These are phyloP conservation scores for Boletus subparvulus DNA, from an alignment of 768 basidiomycete genomes.

Conservation along the genomic window DNA sequence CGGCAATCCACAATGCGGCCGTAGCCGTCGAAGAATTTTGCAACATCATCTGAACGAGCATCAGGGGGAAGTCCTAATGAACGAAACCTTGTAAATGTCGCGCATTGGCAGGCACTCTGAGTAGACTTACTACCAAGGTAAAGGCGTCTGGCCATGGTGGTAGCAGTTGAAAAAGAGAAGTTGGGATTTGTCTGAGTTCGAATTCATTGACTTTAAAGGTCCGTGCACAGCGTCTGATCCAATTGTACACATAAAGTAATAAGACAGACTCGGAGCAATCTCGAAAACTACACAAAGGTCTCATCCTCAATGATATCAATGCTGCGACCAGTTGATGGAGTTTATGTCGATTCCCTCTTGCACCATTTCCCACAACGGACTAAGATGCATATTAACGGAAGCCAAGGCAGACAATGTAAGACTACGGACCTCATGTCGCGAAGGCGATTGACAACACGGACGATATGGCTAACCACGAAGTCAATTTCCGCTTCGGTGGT, in stretches of 20 bases:
- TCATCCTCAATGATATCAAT: slow-evolving; percentile 30
- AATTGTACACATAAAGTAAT: slow-evolving; percentile 14
- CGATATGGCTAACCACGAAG: slow-evolving; percentile 86
- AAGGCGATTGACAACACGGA: slow-evolving; percentile 80
- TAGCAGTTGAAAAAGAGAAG: slow-evolving; percentile 30
- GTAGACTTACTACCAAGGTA: slow-evolving; percentile 74
- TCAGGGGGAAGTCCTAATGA: slow-evolving; percentile 75
- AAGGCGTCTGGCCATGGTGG: slow-evolving; percentile 76
- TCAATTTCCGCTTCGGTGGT: slow-evolving; percentile 98
- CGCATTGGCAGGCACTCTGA: slow-evolving; percentile 3
- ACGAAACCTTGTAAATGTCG: neutral
- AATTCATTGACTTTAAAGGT: slow-evolving; percentile 30
- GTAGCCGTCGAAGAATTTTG: slow-evolving; percentile 87
- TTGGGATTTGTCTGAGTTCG: slow-evolving; percentile 32
- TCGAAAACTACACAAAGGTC: neutral
- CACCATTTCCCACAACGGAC: slow-evolving; percentile 99
- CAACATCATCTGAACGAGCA: slow-evolving; percentile 79
- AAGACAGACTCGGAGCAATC: slow-evolving; percentile 13
- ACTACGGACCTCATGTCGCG: slow-evolving; percentile 84
- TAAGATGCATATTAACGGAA: slow-evolving; percentile 29
- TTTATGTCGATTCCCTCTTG: slow-evolving; percentile 98
- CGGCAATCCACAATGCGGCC: slow-evolving; percentile 88
- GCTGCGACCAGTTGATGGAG: slow-evolving; percentile 89
- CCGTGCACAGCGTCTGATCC: slow-evolving; percentile 29
- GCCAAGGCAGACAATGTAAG: neutral